These are phyloP conservation scores for Sporothrix luriei DNA, from an alignment of 2,329 filamentous ascomycete genomes.

Conservation along the genomic window DNA sequence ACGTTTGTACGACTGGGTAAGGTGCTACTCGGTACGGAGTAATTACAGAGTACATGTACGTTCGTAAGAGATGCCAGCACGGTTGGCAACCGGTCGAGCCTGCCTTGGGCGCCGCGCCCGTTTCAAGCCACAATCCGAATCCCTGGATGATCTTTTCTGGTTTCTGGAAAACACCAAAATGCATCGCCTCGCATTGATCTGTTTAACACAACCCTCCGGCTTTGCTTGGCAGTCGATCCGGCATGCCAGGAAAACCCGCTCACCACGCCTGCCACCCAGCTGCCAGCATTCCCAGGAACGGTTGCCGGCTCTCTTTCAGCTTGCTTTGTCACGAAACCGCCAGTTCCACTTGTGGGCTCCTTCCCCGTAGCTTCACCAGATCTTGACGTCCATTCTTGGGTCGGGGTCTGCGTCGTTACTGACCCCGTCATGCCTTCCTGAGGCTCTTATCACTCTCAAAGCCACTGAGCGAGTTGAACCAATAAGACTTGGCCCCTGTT, in stretches of 20 bases:
- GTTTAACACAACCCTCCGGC: background rate
- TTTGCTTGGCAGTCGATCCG: conserved; percentile 16
- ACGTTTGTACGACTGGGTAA: background rate
- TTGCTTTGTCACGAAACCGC: conserved; percentile 1
- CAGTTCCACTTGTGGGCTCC: background rate
- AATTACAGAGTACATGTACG: too few relatives aligned
- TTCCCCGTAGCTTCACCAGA: background rate
- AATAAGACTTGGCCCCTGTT: conserved; percentile 15
- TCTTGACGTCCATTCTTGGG: background rate
- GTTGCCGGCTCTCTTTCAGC: background rate
- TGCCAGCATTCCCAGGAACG: conserved; percentile 5
- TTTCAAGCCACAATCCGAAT: conserved; percentile 9
- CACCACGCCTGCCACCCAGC: background rate
- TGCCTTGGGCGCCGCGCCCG: conserved; percentile 9
- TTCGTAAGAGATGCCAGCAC: background rate
- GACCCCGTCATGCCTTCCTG: background rate
- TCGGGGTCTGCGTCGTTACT: too few relatives aligned
- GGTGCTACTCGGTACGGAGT: background rate
- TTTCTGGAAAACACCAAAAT: background rate
- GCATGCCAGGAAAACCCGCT: conserved; percentile 21
- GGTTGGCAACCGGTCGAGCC: conserved; percentile 4
- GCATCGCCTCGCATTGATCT: conserved; percentile 22
- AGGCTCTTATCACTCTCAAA: background rate
- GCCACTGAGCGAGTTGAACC: conserved; percentile 24
- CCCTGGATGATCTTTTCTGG: background rate